Conservation (phyloP, 768 basidiomycete genomes). For the Kwoniella heveanensis region DNA sequence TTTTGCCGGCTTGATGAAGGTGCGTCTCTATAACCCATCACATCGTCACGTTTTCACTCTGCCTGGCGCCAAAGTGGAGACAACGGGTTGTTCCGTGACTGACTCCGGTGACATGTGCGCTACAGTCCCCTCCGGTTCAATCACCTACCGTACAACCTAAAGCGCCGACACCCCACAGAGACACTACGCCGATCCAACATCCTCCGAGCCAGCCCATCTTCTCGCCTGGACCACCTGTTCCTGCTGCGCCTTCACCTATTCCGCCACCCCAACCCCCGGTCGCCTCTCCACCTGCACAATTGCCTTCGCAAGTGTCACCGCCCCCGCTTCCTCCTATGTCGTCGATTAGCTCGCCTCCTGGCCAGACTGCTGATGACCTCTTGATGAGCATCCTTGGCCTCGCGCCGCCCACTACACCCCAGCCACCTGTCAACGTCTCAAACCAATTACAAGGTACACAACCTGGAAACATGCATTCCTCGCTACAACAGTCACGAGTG, state of each 20-base stretch:
- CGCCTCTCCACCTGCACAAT: background rate
- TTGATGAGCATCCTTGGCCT: slow-evolving; percentile 40
- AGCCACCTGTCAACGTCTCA: background rate
- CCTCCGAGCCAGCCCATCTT: slow-evolving; percentile 12
- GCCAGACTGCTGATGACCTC: slow-evolving; percentile 47
- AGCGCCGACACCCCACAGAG: slow-evolving; percentile 9
- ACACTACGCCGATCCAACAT: background rate
- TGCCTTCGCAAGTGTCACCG: background rate
- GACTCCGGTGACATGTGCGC: background rate
- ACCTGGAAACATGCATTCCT: background rate
- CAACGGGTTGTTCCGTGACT: too few species aligned
- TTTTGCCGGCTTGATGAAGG: slow-evolving; percentile 37
- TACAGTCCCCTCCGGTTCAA: slow-evolving; percentile 17
- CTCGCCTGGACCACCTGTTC: background rate
- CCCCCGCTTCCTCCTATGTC: slow-evolving; percentile 15
- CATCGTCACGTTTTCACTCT: too few species aligned
- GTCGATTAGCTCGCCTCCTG: slow-evolving; percentile 26
- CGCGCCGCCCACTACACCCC: slow-evolving; percentile 9
- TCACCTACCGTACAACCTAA: slow-evolving; percentile 16
- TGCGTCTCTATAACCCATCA: background rate
- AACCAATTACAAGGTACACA: background rate
- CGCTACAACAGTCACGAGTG: background rate
- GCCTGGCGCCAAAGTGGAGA: too few species aligned
- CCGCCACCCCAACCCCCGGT: background rate
- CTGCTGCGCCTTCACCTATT: background rate